Evolutionary conservation across 2,329 filamentous ascomycete genomes (phyloP).

Genomic region (Alternaria sp.): DNA sequence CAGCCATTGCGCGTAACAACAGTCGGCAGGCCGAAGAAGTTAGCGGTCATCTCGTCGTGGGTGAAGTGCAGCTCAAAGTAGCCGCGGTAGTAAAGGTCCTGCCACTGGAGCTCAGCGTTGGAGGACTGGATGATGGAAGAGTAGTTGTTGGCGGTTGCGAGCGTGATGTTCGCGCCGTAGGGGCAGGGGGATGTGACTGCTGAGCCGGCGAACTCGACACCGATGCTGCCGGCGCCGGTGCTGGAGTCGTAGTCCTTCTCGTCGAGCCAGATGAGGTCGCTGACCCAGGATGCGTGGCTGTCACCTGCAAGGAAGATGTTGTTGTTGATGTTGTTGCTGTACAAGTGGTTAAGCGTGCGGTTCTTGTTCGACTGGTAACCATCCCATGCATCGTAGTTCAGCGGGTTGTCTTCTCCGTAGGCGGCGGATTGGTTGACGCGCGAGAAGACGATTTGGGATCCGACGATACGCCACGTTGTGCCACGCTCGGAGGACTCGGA

Average conservation of each 20-base stretch:
- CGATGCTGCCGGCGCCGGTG: constrained; percentile 51
- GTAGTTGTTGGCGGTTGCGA: constrained; percentile 57
- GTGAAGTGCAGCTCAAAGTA: constrained; percentile 70
- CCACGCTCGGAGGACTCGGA: constrained; percentile 66
- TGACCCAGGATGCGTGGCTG: constrained; percentile 67
- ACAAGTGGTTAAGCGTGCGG: constrained; percentile 70
- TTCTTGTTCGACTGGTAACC: constrained; percentile 75
- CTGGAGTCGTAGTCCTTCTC: constrained; percentile 48
- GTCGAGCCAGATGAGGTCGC: constrained; percentile 55
- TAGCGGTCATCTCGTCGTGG: constrained; percentile 62
- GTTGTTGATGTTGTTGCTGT: constrained; percentile 72
- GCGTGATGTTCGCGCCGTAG: constrained; percentile 64
- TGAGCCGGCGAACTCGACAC: constrained; percentile 65
- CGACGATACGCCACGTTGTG: constrained; percentile 73
- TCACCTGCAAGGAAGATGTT: constrained; percentile 77
- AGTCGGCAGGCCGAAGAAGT: constrained; percentile 69
- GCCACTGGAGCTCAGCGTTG: constrained; percentile 74
- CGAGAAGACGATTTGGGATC: constrained; percentile 73
- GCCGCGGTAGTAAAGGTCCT: constrained; percentile 74
- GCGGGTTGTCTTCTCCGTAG: constrained; percentile 52
- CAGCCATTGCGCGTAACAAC: constrained; percentile 65
- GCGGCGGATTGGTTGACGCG: constrained; percentile 58
- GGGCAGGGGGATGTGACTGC: constrained; percentile 68
- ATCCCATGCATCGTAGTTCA: constrained; percentile 67
- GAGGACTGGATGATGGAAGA: constrained; percentile 43